Evolutionary conservation across 2,329 filamentous ascomycete genomes (phyloP).

Genomic region (Penicillium brasilianum): DNA sequence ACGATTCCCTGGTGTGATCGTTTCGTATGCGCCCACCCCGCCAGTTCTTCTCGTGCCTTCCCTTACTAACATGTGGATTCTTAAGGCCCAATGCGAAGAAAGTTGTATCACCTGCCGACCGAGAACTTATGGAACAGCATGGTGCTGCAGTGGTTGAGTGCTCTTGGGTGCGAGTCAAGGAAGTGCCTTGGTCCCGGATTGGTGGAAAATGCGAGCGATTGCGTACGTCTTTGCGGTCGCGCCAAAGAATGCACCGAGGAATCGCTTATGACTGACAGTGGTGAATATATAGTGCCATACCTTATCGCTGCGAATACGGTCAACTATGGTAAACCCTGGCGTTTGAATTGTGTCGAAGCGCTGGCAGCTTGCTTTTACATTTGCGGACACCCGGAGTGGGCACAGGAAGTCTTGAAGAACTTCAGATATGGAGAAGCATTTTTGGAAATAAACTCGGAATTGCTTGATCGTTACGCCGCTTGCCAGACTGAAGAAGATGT

Average conservation of each 20-base stretch:
- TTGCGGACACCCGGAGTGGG: constrained; percentile 90
- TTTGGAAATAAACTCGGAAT: constrained; percentile 82
- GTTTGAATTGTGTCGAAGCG: constrained; percentile 94
- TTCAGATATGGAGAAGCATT: constrained; percentile 91
- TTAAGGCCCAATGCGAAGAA: constrained; percentile 80
- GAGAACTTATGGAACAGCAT: constrained; percentile 78
- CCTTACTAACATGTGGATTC: constrained; percentile 7
- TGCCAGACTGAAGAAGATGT: constrained; percentile 81
- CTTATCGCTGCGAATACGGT: constrained; percentile 95
- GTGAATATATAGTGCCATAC: constrained; percentile 69
- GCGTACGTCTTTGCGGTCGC: constrained; percentile 43
- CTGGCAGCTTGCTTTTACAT: constrained; percentile 92
- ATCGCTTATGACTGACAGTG: constrained; percentile 4
- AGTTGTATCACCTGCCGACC: constrained; percentile 81
- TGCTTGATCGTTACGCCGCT: constrained; percentile 83
- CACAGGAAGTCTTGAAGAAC: constrained; percentile 76
- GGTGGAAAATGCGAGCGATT: constrained; percentile 91
- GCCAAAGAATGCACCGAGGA: not conserved
- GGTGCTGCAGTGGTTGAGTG: constrained; percentile 97
- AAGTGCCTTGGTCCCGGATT: constrained; percentile 89
- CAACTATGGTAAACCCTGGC: constrained; percentile 96
- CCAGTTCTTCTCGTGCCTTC: not conserved
- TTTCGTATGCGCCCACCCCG: constrained; percentile 62
- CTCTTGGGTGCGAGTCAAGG: constrained; percentile 90
- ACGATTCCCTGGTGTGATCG: constrained; percentile 87